phyloP scores from a whole-genome alignment of 2,329 filamentous ascomycete genomes.

The Aspergillus fijiensis region DNA sequence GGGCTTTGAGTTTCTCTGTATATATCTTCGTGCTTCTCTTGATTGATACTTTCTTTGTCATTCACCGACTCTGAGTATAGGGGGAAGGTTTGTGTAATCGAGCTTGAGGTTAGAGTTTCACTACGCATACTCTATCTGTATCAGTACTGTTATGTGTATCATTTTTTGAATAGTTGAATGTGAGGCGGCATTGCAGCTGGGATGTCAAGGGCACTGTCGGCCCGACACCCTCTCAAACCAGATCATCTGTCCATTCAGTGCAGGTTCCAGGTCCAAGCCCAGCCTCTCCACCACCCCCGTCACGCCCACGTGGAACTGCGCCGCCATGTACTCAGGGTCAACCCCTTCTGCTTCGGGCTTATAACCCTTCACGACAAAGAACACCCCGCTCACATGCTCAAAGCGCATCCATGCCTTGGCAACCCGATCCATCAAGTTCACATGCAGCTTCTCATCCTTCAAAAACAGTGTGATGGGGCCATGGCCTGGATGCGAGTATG shows the following conservation, averaged over 20 bases:
- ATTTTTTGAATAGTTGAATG: too few species aligned
- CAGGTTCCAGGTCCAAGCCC: slow-evolving; percentile 17
- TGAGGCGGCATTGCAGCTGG: too few species aligned
- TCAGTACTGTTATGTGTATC: too few species aligned
- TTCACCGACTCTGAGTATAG: too few species aligned
- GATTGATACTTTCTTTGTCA: too few species aligned
- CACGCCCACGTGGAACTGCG: slow-evolving; percentile 18
- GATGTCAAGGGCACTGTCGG: too few species aligned
- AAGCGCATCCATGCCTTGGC: slow-evolving; percentile 7
- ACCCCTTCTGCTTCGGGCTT: background rate
- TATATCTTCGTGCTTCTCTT: too few species aligned
- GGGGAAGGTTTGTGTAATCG: too few species aligned
- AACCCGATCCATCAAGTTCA: slow-evolving; percentile 17
- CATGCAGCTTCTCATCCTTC: slow-evolving; percentile 1
- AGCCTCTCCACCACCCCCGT: slow-evolving; percentile 10
- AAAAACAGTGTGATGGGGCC: slow-evolving; percentile 7
- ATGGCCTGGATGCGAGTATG: slow-evolving; percentile 16
- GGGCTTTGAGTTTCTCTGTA: too few species aligned
- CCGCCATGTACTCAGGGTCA: background rate
- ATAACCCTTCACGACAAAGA: slow-evolving; percentile 18
- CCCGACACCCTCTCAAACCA: slow-evolving; percentile 15
- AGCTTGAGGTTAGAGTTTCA: too few species aligned
- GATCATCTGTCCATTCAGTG: slow-evolving; percentile 15
- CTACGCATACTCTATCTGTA: too few species aligned
- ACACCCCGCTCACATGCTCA: slow-evolving; percentile 21